These are phyloP conservation scores for Kurtzmaniella quercitrusa DNA, from an alignment of 1,139 yeast genomes.

Conservation along the genomic window DNA sequence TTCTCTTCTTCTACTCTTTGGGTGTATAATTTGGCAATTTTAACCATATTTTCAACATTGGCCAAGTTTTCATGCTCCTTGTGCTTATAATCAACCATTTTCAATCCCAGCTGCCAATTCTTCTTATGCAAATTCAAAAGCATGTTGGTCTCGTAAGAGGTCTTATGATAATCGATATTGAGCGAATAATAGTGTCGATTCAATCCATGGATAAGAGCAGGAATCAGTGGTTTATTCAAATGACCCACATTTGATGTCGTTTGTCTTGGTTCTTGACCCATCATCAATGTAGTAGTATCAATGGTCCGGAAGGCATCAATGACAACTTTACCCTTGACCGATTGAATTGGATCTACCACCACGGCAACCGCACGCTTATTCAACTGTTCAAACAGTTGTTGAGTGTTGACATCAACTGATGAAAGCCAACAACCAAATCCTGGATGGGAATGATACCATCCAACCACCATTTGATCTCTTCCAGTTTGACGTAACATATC, in stretches of 20 bases:
- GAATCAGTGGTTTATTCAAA: conserved; percentile 95
- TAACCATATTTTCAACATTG: conserved; percentile 76
- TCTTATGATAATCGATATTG: conserved; percentile 91
- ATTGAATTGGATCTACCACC: conserved; percentile 95
- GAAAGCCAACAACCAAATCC: conserved; percentile 99
- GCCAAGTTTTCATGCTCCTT: conserved; percentile 75
- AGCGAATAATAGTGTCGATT: conserved; percentile 96
- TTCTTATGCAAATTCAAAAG: conserved; percentile 89
- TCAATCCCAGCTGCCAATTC: conserved; percentile 93
- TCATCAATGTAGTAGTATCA: conserved; percentile 82
- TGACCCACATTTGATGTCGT: conserved; percentile 95
- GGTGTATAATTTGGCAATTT: conserved; percentile 85
- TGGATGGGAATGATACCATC: conserved; percentile 99
- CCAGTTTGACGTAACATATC: conserved; percentile 99
- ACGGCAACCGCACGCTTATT: conserved; percentile 96
- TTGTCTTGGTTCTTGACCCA: conserved; percentile 98
- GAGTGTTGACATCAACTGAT: conserved; percentile 95
- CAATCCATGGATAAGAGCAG: conserved; percentile 93
- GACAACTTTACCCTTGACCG: conserved; percentile 97
- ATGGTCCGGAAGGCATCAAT: conserved; percentile 97
- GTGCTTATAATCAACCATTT: conserved; percentile 70
- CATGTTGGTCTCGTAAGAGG: conserved; percentile 91
- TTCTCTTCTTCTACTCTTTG: conserved; percentile 91
- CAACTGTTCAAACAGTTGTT: conserved; percentile 93
- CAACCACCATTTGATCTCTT: conserved; percentile 96